These are phyloP conservation scores for Isatis tinctoria DNA, from an alignment of 345 rosid species.

Conservation along the genomic window DNA sequence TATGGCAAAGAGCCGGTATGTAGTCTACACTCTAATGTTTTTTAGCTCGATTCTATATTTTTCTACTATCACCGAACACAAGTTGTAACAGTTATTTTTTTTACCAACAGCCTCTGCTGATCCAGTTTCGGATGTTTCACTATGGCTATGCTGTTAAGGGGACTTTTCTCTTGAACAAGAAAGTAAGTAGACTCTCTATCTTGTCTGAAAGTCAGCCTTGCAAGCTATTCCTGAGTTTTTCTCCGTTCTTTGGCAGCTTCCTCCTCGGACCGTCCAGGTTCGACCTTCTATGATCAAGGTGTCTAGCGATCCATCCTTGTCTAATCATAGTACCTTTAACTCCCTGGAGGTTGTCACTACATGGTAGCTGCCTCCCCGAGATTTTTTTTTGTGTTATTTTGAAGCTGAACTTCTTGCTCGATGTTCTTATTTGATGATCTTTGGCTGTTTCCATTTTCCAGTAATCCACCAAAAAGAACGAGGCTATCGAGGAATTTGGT, in stretches of 20 bases:
- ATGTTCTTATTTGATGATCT: neutral
- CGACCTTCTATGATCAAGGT: slow-evolving; percentile 76
- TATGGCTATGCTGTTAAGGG: slow-evolving; percentile 74
- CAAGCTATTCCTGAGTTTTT: neutral
- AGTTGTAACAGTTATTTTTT: neutral
- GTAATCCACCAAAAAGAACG: slow-evolving; percentile 47
- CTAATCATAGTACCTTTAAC: slow-evolving; percentile 25
- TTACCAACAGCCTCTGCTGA: slow-evolving; percentile 58
- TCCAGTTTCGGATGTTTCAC: slow-evolving; percentile 69
- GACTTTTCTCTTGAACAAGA: slow-evolving; percentile 59
- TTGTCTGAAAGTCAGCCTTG: neutral
- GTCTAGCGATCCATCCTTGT: slow-evolving; percentile 23
- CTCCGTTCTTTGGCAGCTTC: slow-evolving; percentile 40
- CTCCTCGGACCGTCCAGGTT: slow-evolving; percentile 43
- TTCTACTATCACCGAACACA: neutral
- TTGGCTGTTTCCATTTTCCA: slow-evolving; percentile 29
- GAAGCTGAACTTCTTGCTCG: neutral
- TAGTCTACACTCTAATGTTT: neutral
- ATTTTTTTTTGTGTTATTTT: neutral
- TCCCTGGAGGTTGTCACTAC: slow-evolving; percentile 66
- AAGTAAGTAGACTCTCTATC: slow-evolving; percentile 38
- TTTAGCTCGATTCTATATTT: neutral
- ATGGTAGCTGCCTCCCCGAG: slow-evolving; percentile 39
- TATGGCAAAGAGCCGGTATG: slow-evolving; percentile 36
- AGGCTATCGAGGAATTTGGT: slow-evolving; percentile 52